Base-by-base conservation (phyloP, 2,329 filamentous ascomycete genomes). In the Aspergillus bombycis region DNA sequence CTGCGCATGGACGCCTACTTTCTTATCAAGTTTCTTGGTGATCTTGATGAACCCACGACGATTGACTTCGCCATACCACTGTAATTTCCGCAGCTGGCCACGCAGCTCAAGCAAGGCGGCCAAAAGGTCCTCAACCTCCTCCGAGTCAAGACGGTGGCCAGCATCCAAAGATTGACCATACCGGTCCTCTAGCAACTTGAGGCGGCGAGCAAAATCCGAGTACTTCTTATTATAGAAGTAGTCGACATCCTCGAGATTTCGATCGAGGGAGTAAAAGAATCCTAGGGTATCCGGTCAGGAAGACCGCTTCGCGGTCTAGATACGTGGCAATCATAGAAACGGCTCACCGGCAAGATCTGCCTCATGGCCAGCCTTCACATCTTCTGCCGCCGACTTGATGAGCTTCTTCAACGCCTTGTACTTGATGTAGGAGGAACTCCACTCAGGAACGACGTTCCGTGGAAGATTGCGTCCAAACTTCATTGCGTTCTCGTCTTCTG, bases 11-110 rank as follows among this genome's bases (percentile, higher is more conserved):
- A 89, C 87, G 53, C 87, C 85, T 3, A 97, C 87, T 81, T 96
- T 97, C 82, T 99, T 99, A 80, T 99, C 95, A 53, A 97, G 83
- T 80, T 99, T 99, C 83, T 99, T 99, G 58, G 95, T 97, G 78
- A 99, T 99, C 82, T 99, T 99, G 77, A 96, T 88, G 74, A 99
- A 99, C 2, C 95, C 95, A 67, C 92, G 86, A 58, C 94, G 88
- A 78, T 99, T 99, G 73, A 98, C 94, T 80, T 98, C 94, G 57
- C 94, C 94, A 76, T 98, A 99, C 94, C 94, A 98, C 77, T 96
- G 92, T 58, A 99, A 83, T 73, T 98, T 98, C 64, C 95, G 87
- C 69, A 98, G 81, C 75, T 96, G 92, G 58, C 89, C 90, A 62
- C 95, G 88, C 64, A 98, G 84, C 79, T 99, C 95, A 36, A 98